Evolutionary conservation across 2,329 filamentous ascomycete genomes (phyloP), one percentile per base, ranked within the genome.

Genomic region (Pseudocercospora cruenta): DNA sequence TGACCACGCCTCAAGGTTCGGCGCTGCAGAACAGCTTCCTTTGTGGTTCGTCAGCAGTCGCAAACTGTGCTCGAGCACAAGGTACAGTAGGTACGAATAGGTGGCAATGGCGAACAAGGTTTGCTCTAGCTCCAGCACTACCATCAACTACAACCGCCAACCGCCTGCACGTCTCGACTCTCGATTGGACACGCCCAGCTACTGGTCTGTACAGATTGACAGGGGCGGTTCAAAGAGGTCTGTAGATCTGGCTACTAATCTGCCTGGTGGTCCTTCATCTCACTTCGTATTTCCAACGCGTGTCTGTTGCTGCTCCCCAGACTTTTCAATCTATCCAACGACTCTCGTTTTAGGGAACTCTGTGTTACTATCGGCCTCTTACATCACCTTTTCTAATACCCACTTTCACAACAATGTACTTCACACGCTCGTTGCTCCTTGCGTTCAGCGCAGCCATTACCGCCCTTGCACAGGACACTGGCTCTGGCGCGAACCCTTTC

Each of bases 371-470:
- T 53, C 51, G 43, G 49, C 63, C 58, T 51, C 39, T 66, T 58
- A 26, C 45, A 39, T 47, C 47, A 62, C 62, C 31, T 62, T 12
- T 54, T 53, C 49, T 60, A 58, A 51, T 58, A 36, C 54, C 39
- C 21, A 26, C 28, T 57, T 57, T 43, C 47, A 36, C 43, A 47
- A 64, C 58, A 45, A 86, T 85, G 84, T 79, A 80, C 68, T 79
- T 82, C 75, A 70, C 80, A 68, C 69, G 78, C 73, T 77, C 80
- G 63, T 59, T 82, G 58, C 69, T 82, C 68, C 67, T 83, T 67
- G 80, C 82, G 70, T 75, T 81, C 68, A 80, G 82, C 64, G 80
- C 81, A 60, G 70, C 83, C 19, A 79, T 78, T 57, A 72, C 79
- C 26, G 82, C 81, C 39, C 72, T 77, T 55, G 71, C 78, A 67